These are phyloP conservation scores for Quaeritorhiza haematococci DNA, from an alignment of 371 early-diverging fungal species.

Conservation along the genomic window DNA sequence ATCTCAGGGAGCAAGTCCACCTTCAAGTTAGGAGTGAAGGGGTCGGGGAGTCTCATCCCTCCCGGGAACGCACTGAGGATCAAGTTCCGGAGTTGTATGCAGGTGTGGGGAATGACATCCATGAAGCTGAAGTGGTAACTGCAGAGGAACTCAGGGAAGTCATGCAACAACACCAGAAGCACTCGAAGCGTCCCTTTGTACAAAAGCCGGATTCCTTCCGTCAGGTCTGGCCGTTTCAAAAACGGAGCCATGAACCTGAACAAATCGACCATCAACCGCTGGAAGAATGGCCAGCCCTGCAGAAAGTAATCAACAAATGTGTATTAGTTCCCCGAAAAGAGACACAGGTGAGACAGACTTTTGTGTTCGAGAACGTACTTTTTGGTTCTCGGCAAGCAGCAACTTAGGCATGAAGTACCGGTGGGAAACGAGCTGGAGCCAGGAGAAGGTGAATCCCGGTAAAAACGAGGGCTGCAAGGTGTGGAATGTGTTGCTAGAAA, in stretches of 20 bases:
- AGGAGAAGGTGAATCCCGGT: conserved; percentile 95
- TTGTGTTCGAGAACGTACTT: conserved; percentile 26
- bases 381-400: conserved; percentile 65
- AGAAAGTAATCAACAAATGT: conserved; percentile 5
- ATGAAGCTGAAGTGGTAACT: conserved; percentile 89
- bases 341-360: not conserved
- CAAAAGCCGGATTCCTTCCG: conserved; percentile 68
- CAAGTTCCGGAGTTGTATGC: conserved; percentile 92
- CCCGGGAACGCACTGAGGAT: conserved; percentile 93
- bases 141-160: conserved; percentile 95
- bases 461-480: conserved; percentile 81
- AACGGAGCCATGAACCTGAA: conserved; percentile 86
- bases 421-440: conserved; percentile 91
- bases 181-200: conserved; percentile 90
- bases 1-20: conserved; percentile 86
- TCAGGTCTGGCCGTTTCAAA: conserved; percentile 57
- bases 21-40: conserved; percentile 91
- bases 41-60: conserved; percentile 93
- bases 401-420: conserved; percentile 88
- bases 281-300: conserved; percentile 83
- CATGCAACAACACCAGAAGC: conserved; percentile 88
- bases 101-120: conserved; percentile 86
- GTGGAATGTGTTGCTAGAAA: conserved; percentile 69
- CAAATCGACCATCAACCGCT: conserved; percentile 69
- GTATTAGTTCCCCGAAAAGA: not conserved